These are phyloP conservation scores for Hypoxylon lienhwacheense DNA, from an alignment of 495 filamentous ascomycete species.

Conservation along the genomic window DNA sequence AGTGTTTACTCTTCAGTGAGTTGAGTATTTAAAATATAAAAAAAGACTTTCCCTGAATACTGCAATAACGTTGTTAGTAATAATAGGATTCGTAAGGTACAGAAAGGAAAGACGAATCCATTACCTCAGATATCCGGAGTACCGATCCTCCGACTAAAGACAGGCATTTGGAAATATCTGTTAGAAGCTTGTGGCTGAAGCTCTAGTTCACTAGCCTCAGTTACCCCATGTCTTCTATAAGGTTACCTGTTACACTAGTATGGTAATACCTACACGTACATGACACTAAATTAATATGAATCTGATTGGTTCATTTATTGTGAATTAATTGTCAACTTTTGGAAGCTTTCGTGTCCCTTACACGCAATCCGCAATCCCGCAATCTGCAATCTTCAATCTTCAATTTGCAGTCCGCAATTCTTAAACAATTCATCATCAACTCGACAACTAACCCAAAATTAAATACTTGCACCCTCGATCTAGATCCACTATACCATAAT, in stretches of 20 bases:
- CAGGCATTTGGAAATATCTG: not conserved
- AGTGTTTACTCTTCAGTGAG: not conserved
- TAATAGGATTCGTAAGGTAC: conserved; percentile 14
- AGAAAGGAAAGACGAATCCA: conserved; percentile 8
- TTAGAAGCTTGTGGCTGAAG: conserved; percentile 33
- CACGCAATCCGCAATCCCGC: conserved; percentile 24
- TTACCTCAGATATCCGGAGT: conserved; percentile 19
- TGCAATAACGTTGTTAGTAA: not conserved
- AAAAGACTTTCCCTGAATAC: not conserved
- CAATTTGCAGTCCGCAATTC: no score
- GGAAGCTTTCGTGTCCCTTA: conserved; percentile 44
- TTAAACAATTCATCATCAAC: conserved; percentile 6
- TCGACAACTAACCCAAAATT: conserved; percentile 1
- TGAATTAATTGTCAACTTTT: conserved; percentile 12
- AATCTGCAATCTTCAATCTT: no score
- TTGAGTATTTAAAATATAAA: not conserved
- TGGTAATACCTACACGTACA: no score
- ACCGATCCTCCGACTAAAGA: conserved; percentile 6
- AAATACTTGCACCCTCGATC: not conserved
- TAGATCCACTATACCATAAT: not conserved
- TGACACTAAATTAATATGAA: no score
- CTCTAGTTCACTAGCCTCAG: conserved; percentile 29
- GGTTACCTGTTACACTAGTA: no score
- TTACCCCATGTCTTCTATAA: conserved; percentile 11
- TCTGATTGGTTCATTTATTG: conserved; percentile 32